Conservation (phyloP, 495 filamentous ascomycete species). For the Chlorociboria aeruginascens region DNA sequence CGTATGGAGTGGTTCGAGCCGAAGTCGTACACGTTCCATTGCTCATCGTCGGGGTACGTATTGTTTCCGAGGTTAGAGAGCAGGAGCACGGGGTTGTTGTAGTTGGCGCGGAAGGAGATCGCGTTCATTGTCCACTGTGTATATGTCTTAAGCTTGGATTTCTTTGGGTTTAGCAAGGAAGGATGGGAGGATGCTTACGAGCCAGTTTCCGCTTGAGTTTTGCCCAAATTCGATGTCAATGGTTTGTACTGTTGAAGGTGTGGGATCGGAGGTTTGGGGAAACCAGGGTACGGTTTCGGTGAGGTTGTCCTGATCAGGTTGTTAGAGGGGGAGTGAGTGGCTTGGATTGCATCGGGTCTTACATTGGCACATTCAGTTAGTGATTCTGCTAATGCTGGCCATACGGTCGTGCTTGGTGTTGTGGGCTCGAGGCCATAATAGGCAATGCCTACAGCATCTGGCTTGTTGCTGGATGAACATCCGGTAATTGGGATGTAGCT, state of each 20-base stretch:
- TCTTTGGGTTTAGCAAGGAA: too few relatives aligned
- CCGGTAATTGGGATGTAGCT: constrained; percentile 21
- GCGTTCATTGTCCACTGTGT: constrained; percentile 47
- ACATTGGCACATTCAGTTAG: constrained; percentile 6
- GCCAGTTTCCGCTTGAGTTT: constrained; percentile 36
- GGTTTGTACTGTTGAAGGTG: constrained; percentile 26
- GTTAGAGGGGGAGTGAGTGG: too few relatives aligned
- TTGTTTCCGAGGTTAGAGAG: constrained; percentile 37
- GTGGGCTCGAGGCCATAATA: constrained; percentile 26
- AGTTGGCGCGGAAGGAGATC: constrained; percentile 43
- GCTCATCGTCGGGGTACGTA: constrained; percentile 24
- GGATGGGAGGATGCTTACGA: constrained; percentile 30
- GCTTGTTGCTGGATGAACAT: constrained; percentile 28
- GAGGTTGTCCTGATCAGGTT: constrained; percentile 2
- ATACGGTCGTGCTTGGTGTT: constrained; percentile 5
- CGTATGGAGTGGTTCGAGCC: constrained; percentile 34
- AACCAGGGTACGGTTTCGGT: constrained; percentile 4
- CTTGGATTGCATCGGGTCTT: not conserved
- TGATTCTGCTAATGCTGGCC: constrained; percentile 8
- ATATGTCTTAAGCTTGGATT: constrained; percentile 25
- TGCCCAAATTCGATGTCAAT: constrained; percentile 31
- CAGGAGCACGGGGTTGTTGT: constrained; percentile 43
- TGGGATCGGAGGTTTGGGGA: constrained; percentile 19
- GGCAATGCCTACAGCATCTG: constrained; percentile 33
- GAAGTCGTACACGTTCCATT: constrained; percentile 46